Conservation (phyloP, 2,329 filamentous ascomycete species). For the Colletotrichum sp. region DNA sequence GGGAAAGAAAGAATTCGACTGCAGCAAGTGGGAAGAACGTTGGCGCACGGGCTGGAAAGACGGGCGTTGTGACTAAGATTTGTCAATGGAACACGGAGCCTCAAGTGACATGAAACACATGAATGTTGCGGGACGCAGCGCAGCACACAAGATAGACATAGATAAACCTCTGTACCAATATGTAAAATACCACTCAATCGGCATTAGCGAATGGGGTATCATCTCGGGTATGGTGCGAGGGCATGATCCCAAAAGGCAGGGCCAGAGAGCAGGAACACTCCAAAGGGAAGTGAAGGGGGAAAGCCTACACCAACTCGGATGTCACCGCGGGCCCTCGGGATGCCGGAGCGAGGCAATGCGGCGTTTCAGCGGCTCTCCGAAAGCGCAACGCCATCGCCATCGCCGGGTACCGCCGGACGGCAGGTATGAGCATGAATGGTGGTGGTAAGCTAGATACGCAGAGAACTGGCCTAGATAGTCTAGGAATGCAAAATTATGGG, state of each 20-base stretch:
- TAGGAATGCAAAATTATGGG: not conserved
- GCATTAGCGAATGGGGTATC: not conserved
- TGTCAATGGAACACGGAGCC: not conserved
- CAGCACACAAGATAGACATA: not conserved
- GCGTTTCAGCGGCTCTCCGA: not conserved
- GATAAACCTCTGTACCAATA: not conserved
- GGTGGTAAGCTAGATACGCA: not conserved
- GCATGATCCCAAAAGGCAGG: not conserved
- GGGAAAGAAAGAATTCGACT: conserved; percentile 92
- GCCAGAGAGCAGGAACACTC: not conserved
- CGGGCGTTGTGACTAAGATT: conserved; percentile 59
- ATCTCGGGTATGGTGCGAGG: not conserved
- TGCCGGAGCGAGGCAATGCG: not conserved
- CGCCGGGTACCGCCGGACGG: not conserved
- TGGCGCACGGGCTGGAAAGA: conserved; percentile 91
- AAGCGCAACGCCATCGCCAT: not conserved
- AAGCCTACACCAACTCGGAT: not conserved
- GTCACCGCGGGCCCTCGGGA: not conserved
- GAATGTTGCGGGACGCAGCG: not conserved
- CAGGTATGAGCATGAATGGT: not conserved
- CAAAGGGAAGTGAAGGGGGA: not conserved
- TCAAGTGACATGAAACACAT: not conserved
- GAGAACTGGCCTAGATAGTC: not conserved
- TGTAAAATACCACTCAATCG: not conserved
- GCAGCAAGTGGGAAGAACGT: conserved; percentile 86